Evolutionary conservation across 169 alveolate species (phyloP), one percentile per base, ranked within the genome.

Genomic region (Cryptosporidium canis): DNA sequence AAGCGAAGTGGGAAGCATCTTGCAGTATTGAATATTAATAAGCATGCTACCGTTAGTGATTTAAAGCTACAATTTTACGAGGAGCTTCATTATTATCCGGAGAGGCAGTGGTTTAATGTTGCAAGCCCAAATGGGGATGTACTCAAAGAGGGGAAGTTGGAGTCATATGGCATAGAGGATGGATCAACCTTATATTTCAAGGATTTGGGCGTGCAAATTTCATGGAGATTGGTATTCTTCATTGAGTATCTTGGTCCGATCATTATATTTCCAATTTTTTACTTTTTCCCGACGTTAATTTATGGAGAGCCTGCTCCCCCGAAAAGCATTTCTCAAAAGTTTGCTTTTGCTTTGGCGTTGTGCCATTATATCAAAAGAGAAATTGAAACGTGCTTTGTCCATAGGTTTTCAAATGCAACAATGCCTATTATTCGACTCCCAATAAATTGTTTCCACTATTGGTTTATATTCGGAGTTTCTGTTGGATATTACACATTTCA

Each of bases 201-300:
- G 85, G 96, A 94, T 66, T 83, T 94, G 41, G 99, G 99, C 9
- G 97, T 96, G 31, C 98, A 98, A 91, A 96, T 98, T 37, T 94
- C 98, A 37, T 98, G 99, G 99, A 95, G 98, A 84, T 83, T 97
- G 83, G 99, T 97, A 27, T 97, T 96, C 90, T 95, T 96, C 66
- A 91, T 97, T 66, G 99, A 98, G 92, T 98, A 98, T 91, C 91
- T 97, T 41, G 99, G 99, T 8, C 99, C 99, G 9, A 92, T 98
- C 64, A 37, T 96, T n/a, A 97, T 98, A 35, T 94, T 96, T 41
- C 97, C 98, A 0, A 43, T 95, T 61, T 93, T 98, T 67, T 97
- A 96, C 91, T 94, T 91, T 68, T 95, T 96, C 83, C 96, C 95
- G 31, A 66, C 94, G 39, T 37, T 84, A 51, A 58, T 95, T 66